Conservation (phyloP, 2,329 filamentous ascomycete species). For the Diaporthe nobilis region DNA sequence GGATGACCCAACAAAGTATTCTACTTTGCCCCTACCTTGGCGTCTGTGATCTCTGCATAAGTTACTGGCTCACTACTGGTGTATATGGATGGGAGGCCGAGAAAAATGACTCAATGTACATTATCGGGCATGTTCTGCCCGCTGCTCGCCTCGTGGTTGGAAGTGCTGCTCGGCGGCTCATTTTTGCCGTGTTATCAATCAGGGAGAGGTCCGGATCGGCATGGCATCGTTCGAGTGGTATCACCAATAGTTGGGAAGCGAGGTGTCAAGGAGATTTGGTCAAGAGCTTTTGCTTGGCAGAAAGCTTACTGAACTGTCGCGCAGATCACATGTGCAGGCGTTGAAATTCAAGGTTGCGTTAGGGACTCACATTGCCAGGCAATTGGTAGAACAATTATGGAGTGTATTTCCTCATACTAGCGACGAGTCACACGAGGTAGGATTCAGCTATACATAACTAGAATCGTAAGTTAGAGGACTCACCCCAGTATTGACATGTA, state of each 20-base stretch:
- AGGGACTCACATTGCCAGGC: neutral
- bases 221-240: neutral
- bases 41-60: neutral
- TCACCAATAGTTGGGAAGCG: neutral
- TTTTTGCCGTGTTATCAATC: neutral
- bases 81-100: neutral
- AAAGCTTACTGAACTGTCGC: no score
- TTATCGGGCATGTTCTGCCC: no score
- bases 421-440: neutral
- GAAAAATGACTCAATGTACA: neutral
- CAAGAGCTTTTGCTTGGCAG: neutral
- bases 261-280: neutral
- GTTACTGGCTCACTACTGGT: no score
- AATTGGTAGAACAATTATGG: neutral
- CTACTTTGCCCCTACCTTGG: constrained; percentile 1
- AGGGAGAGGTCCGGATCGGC: neutral
- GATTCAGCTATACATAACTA: neutral
- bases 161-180: neutral
- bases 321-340: neutral
- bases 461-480: no score
- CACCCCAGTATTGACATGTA: neutral
- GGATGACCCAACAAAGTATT: neutral
- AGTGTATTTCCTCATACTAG: neutral
- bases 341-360: neutral
- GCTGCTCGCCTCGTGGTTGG: neutral